A percentile compares a stretch with the other conserved stretches of the same genome.
These are phyloP conservation scores for Penstemon newberryi DNA, from an alignment of 257 asterid genomes.

Conservation along the genomic window DNA sequence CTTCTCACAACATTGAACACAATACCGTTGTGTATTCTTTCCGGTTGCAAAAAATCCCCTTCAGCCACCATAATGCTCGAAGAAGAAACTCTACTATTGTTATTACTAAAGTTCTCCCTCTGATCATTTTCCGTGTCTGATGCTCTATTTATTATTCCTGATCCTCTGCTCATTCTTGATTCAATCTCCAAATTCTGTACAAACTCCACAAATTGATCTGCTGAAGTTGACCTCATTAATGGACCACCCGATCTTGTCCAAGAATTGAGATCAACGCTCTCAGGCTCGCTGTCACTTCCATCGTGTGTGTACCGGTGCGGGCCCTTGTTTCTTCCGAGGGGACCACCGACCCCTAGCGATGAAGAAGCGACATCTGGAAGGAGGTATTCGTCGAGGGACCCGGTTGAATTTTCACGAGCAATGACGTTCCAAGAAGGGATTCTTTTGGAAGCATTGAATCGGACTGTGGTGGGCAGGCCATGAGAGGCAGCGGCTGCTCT, in stretches of 20 bases:
- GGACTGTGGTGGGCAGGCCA: constrained; percentile 41
- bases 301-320: constrained; percentile 47
- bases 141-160: constrained; percentile 18
- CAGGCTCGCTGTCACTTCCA: constrained; percentile 88
- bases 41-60: constrained; percentile 86
- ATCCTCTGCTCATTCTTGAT: constrained; percentile 38
- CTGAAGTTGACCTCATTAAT: constrained; percentile 90
- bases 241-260: constrained; percentile 99
- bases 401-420: constrained; percentile 85
- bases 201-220: constrained; percentile 76
- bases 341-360: constrained; percentile 39
- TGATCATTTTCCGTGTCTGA: too few relatives aligned
- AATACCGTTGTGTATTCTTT: constrained; percentile 71
- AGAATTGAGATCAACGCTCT: constrained; percentile 54
- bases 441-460: constrained; percentile 70
- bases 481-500: constrained; percentile 82
- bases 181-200: constrained; percentile 63
- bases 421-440: constrained; percentile 95
- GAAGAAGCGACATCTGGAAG: too few relatives aligned
- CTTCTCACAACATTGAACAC: constrained; percentile 80
- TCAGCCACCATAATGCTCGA: constrained; percentile 67
- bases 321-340: constrained; percentile 40
- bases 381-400: constrained; percentile 81
- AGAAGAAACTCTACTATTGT: background rate
- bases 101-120: too few relatives aligned